phyloP scores from a whole-genome alignment of 202 grass and related monocot species.

The Dendrocalamus latiflorus region DNA sequence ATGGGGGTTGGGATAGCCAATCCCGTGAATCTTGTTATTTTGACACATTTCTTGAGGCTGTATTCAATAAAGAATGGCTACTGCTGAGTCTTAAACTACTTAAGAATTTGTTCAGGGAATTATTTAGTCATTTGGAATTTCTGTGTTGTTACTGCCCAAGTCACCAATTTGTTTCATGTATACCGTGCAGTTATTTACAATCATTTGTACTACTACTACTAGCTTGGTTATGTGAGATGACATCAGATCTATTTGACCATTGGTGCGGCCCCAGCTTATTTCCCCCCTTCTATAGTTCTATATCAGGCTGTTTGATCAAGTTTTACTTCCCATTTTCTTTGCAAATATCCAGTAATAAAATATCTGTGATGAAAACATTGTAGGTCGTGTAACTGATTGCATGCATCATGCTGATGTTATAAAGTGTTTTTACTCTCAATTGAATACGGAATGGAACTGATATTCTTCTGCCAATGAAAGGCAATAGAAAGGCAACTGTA shows the following conservation, averaged over 20 bases:
- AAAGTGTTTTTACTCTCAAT: background rate
- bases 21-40: background rate
- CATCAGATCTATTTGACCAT: background rate
- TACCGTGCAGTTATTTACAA: background rate
- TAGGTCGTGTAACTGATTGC: background rate
- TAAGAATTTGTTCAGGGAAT: background rate
- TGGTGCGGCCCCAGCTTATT: background rate
- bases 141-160: background rate
- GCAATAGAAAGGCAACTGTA: background rate
- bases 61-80: conserved; percentile 6
- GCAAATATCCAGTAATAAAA: background rate
- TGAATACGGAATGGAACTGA: background rate
- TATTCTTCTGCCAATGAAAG: background rate
- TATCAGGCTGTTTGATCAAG: background rate
- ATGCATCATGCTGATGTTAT: conserved; percentile 10
- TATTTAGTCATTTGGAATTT: background rate
- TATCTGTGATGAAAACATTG: background rate
- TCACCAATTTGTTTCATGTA: background rate
- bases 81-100: conserved; percentile 4
- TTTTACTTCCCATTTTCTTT: background rate
- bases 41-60: background rate
- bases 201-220: background rate
- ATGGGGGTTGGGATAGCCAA: background rate
- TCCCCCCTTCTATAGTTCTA: background rate
- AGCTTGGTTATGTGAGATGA: background rate